phyloP scores from a whole-genome alignment of 148 eudicot genomes.

The Spergularia marina region DNA sequence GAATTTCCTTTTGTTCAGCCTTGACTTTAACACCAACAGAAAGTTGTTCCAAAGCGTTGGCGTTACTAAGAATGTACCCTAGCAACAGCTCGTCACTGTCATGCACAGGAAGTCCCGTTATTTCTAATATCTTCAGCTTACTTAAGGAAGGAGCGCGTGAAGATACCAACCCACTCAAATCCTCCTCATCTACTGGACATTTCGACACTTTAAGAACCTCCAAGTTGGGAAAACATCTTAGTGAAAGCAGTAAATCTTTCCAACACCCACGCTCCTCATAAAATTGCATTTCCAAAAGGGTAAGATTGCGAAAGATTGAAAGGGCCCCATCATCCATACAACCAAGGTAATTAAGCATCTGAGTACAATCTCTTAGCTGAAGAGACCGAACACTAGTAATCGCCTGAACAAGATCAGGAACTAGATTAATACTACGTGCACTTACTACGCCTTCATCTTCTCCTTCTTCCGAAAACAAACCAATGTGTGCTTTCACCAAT shows the following conservation, averaged over 20 bases:
- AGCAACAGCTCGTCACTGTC: not conserved
- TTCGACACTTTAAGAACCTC: not conserved
- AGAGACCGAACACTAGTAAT: not conserved
- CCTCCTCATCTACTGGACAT: not conserved
- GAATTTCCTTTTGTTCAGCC: not conserved
- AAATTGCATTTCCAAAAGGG: not conserved
- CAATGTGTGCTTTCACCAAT: too few species aligned
- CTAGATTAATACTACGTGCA: not conserved
- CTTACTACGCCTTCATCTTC: too few species aligned
- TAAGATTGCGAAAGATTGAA: not conserved
- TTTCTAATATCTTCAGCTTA: not conserved
- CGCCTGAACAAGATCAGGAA: not conserved
- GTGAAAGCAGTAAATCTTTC: not conserved
- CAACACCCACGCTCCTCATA: not conserved
- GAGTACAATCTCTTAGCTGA: too few species aligned
- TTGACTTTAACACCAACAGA: not conserved
- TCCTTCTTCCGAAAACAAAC: too few species aligned
- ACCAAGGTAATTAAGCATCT: not conserved
- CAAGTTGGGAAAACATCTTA: slow-evolving; percentile 2
- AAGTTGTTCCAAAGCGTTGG: slow-evolving; percentile 3
- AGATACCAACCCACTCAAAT: not conserved
- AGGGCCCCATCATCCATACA: not conserved
- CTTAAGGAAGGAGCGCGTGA: not conserved
- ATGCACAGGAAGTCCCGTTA: not conserved
- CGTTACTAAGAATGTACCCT: not conserved